These are phyloP conservation scores for Lasiodiplodia gonubiensis DNA, from an alignment of 2,329 filamentous ascomycete species.

Conservation along the genomic window DNA sequence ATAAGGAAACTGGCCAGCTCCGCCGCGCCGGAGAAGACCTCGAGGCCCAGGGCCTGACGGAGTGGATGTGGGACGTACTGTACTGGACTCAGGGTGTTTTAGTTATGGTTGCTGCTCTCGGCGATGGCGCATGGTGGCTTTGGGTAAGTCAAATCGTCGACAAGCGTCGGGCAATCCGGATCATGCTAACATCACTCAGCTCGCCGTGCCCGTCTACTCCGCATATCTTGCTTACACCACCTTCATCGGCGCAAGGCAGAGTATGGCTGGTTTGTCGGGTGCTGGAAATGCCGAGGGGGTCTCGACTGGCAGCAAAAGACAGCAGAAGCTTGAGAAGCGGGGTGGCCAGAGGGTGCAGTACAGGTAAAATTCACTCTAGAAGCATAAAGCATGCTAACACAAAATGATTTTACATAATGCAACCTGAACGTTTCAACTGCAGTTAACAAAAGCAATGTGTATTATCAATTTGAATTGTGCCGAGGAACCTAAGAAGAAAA, in stretches of 20 bases:
- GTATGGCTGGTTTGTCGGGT: conserved; percentile 49
- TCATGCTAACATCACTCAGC: conserved; percentile 31
- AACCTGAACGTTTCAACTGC: not conserved
- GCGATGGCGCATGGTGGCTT: conserved; percentile 78
- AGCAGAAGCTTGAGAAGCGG: conserved; percentile 59
- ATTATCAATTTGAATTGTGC: not conserved
- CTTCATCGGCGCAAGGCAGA: conserved; percentile 52
- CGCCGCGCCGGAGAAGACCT: conserved; percentile 85
- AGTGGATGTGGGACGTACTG: conserved; percentile 97
- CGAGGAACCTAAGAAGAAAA: not conserved
- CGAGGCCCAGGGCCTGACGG: conserved; percentile 83
- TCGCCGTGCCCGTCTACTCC: conserved; percentile 54
- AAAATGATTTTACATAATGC: not conserved
- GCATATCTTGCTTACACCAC: conserved; percentile 53
- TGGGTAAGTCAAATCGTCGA: conserved; percentile 50
- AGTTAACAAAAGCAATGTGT: not conserved
- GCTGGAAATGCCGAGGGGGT: conserved; percentile 38
- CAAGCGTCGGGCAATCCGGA: not conserved
- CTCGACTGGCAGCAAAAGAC: conserved; percentile 51
- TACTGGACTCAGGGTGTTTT: conserved; percentile 91
- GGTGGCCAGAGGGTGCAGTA: conserved; percentile 57
- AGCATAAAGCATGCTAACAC: not conserved
- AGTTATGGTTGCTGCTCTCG: conserved; percentile 74
- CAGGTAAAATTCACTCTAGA: conserved; percentile 40
- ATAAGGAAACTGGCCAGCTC: conserved; percentile 62